Conservation (phyloP, 129 eudicot genomes). For the Centaurea solstitialis region DNA sequence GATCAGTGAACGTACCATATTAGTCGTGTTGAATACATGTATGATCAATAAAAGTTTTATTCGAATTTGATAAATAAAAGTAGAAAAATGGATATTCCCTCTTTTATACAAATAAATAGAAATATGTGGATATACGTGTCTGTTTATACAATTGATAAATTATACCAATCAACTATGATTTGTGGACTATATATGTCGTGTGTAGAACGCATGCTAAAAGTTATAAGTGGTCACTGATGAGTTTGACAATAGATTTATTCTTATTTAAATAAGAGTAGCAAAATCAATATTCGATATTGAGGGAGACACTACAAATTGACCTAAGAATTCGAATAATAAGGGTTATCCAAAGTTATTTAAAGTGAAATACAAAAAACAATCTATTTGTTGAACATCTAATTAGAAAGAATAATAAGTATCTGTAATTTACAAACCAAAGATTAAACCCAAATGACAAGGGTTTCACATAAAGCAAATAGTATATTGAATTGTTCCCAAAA, state of each 20-base stretch:
- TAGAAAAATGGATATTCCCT: slow-evolving; percentile 6
- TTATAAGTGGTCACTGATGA: background rate
- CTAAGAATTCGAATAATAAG: background rate
- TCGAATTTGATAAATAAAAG: slow-evolving; percentile 4
- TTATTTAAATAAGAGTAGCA: background rate
- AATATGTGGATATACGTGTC: background rate
- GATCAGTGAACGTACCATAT: background rate
- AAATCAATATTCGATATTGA: background rate
- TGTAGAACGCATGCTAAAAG: background rate
- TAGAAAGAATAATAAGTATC: background rate
- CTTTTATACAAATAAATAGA: background rate
- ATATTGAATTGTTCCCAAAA: background rate
- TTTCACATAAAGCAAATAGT: background rate
- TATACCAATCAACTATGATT: background rate
- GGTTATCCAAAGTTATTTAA: background rate
- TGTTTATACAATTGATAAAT: background rate
- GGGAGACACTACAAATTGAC: background rate
- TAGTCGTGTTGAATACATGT: background rate
- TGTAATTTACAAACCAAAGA: background rate
- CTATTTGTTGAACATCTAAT: background rate
- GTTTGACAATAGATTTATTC: background rate
- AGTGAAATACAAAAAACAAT: background rate
- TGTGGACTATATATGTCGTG: background rate
- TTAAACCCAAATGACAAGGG: background rate
- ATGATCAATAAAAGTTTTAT: background rate